Evolutionary conservation across 2,329 filamentous ascomycete species (phyloP).

Genomic region (Paraphoma chrysanthemicola): DNA sequence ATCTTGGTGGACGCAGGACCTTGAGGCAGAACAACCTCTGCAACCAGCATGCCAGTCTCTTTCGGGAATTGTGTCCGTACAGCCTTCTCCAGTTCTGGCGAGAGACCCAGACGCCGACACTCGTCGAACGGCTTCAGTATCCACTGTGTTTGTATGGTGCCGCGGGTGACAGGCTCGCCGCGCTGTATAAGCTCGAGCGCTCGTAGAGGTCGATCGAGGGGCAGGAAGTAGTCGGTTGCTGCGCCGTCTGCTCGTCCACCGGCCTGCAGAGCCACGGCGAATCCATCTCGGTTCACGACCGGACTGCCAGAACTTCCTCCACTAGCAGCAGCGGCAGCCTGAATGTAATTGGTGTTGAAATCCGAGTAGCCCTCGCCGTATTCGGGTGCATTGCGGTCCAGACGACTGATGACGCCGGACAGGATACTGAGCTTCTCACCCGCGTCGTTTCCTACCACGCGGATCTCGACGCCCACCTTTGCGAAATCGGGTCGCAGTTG

Average conservation of each 20-base stretch:
- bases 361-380: constrained; percentile 96
- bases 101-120: constrained; percentile 86
- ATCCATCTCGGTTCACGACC: constrained; percentile 93
- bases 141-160: constrained; percentile 98
- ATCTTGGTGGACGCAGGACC: constrained; percentile 87
- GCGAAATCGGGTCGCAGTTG: constrained; percentile 85
- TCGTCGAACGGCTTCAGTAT: constrained; percentile 97
- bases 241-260: constrained; percentile 93
- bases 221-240: constrained; percentile 96
- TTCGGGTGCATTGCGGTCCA: constrained; percentile 96
- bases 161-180: constrained; percentile 77
- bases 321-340: constrained; percentile 94
- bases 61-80: constrained; percentile 84
- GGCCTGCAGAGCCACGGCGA: constrained; percentile 90
- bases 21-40: constrained; percentile 90
- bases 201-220: constrained; percentile 85
- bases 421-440: constrained; percentile 98
- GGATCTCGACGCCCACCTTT: constrained; percentile 88
- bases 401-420: constrained; percentile 93
- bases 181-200: constrained; percentile 86
- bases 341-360: constrained; percentile 96
- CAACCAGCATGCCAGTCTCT: constrained; percentile 96
- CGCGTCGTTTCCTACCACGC: constrained; percentile 97
- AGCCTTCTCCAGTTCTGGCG: constrained; percentile 82
- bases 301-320: constrained; percentile 98